Evolutionary conservation across 768 basidiomycete genomes (phyloP).

Genomic region (Rhizopogon salebrosus): DNA sequence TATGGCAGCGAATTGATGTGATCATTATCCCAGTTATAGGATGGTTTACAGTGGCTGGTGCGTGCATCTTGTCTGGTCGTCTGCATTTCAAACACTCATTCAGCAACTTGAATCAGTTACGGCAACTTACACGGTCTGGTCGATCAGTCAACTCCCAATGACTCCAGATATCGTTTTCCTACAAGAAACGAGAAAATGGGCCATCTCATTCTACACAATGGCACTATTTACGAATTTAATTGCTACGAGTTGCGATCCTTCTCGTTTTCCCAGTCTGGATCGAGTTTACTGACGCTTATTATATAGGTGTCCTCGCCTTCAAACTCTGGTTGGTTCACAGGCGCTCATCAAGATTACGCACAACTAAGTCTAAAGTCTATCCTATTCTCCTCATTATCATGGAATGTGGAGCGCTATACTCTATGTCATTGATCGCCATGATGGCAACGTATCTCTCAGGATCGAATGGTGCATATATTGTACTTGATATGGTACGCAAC

Average conservation of each 20-base stretch:
- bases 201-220: conserved; percentile 5
- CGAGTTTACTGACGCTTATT: background rate
- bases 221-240: conserved; percentile 8
- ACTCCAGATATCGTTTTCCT: conserved; percentile 3
- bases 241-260: conserved; percentile 3
- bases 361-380: background rate
- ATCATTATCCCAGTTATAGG: background rate
- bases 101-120: background rate
- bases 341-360: background rate
- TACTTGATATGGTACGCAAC: background rate
- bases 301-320: background rate
- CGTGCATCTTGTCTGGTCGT: background rate
- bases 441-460: background rate
- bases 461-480: background rate
- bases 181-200: conserved; percentile 6
- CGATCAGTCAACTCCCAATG: background rate
- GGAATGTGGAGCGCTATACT: conserved; percentile 2
- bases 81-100: background rate
- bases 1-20: conserved; percentile 1
- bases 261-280: background rate
- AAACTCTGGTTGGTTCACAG: background rate
- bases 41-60: background rate
- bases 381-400: background rate
- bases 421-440: background rate
- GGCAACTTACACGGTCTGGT: conserved; percentile 1